A percentile compares a stretch with the other conserved stretches of the same genome.
Conservation (phyloP, 768 basidiomycete species). For the Tricholoma hemisulphureum region DNA sequence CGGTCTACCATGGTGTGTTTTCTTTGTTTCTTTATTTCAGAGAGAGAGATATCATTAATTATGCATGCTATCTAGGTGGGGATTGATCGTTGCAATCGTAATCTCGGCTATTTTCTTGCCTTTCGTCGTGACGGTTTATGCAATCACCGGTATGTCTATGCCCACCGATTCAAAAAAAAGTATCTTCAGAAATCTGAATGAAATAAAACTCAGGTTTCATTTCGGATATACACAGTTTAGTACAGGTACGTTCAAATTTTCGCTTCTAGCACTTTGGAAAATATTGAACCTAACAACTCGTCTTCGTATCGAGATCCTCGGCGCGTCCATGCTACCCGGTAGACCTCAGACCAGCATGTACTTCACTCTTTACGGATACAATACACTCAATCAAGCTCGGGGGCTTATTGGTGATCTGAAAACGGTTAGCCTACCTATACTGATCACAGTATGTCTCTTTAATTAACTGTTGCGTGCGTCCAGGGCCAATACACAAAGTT, state of each 20-base stretch:
- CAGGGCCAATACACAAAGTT: slow-evolving; percentile 53
- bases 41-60: too few relatives aligned
- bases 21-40: too few relatives aligned
- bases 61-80: too few relatives aligned
- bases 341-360: slow-evolving; percentile 54
- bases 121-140: slow-evolving; percentile 53
- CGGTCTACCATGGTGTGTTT: not conserved
- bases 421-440: slow-evolving; percentile 40
- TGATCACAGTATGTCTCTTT: not conserved
- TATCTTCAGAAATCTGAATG: too few relatives aligned
- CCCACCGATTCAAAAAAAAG: too few relatives aligned
- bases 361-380: slow-evolving; percentile 42
- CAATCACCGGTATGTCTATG: slow-evolving; percentile 45
- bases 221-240: slow-evolving; percentile 38
- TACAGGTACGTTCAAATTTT: too few relatives aligned
- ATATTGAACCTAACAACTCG: too few relatives aligned
- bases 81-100: slow-evolving; percentile 50
- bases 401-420: slow-evolving; percentile 61
- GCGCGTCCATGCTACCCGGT: slow-evolving; percentile 46
- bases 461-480: slow-evolving; percentile 5
- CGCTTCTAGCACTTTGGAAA: too few relatives aligned
- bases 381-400: slow-evolving; percentile 47
- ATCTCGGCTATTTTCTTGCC: slow-evolving; percentile 49
- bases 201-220: slow-evolving; percentile 36
- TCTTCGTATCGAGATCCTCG: slow-evolving; percentile 50